A percentile compares a stretch with the other conserved stretches of the same genome.
phyloP scores from a whole-genome alignment of 1,139 yeast species.

The Scheffersomyces lignicola region DNA sequence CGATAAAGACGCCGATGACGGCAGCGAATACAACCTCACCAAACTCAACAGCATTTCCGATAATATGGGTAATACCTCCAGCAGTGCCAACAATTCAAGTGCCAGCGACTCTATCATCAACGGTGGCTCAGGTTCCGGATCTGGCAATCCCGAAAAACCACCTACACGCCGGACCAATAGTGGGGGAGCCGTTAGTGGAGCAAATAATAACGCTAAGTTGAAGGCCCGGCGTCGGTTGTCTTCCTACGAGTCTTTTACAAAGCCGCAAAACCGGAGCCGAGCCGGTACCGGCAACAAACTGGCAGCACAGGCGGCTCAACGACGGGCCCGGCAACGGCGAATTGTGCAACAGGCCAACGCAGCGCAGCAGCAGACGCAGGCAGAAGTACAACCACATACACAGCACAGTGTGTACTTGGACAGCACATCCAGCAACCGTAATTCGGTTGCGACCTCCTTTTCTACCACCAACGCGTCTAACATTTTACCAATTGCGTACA shows the following conservation, averaged over 20 bases:
- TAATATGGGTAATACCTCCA: constrained; percentile 6
- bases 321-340: constrained; percentile 24
- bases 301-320: constrained; percentile 11
- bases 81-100: constrained; percentile 3
- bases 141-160: constrained; percentile 4
- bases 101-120: neutral
- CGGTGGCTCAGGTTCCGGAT: neutral
- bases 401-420: constrained; percentile 21
- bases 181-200: neutral
- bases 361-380: constrained; percentile 13
- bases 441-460: constrained; percentile 59
- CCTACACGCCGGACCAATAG: constrained; percentile 5
- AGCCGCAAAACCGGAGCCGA: constrained; percentile 24
- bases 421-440: constrained; percentile 18
- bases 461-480: constrained; percentile 78
- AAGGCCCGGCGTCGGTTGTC: constrained; percentile 32
- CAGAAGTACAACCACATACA: constrained; percentile 11
- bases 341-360: constrained; percentile 13
- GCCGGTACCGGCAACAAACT: constrained; percentile 12
- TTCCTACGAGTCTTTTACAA: constrained; percentile 47
- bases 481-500: constrained; percentile 89
- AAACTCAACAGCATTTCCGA: too few species aligned
- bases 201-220: neutral
- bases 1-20: constrained; percentile 9
- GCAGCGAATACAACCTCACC: too few species aligned